Evolutionary conservation across 805 yeast species (phyloP), one percentile per base, ranked within the genome.

Genomic region (Scheffersomyces coipomensis): DNA sequence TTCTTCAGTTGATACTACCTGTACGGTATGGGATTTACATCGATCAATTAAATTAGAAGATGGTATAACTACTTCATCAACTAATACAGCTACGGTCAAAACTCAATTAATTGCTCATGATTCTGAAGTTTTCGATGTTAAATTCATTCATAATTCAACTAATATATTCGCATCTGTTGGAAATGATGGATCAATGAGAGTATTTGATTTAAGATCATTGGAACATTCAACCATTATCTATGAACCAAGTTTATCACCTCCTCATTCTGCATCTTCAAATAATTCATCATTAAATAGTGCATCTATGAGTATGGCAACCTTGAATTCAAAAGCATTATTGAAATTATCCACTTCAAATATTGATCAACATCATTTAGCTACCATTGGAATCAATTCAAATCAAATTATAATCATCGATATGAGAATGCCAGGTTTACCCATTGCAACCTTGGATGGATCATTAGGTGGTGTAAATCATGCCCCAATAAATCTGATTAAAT

Each of bases 101-200:
- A 91, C 98, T 1, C 97, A 93, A 64, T 71, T 93, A 34, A 93
- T 93, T 47, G 98, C 99, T 0, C 99, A 93, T 62, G 99, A 93
- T 58, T 80, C 84, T 47, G 97, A 89, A 60, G 99, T 93, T 3
- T 88, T 79, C 58, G 99, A 93, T 58, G 98, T 90, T 22, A 78
- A 85, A 46, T 93, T 89, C 58, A 66, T 90, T 35, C 79, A 84
- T 35, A 81, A 82, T 13, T 78, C 86, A 25, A 79, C 84, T 33
- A 76, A 85, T 53, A 75, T 90, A 19, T 93, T 93, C 63, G 87
- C 96, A 34, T 84, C 93, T 39, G 96, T 91, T 39, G 96, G 97
- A 2, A 90, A 89, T 38, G 99, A 93, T 63, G 99, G 99, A 0
- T 84, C 95, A 13, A 87, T 90, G 57, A 73, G 99, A 31, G 85